Evolutionary conservation across 352 stramenopile species (phyloP).

Genomic region (Peronospora destructor): DNA sequence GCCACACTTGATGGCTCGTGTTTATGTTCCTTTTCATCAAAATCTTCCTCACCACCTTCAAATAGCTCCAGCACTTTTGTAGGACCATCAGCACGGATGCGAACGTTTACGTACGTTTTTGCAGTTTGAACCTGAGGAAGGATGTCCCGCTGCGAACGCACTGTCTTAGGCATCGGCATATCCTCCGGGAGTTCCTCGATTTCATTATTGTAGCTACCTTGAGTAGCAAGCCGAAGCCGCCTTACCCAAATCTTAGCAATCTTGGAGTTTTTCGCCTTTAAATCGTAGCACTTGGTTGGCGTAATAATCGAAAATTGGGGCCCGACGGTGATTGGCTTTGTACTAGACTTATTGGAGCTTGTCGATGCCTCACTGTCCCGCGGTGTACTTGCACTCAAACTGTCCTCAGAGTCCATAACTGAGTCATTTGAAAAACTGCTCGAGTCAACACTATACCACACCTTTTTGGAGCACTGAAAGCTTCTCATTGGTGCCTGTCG

Average conservation of each 20-base stretch:
- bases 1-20: conserved; percentile 62
- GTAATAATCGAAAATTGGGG: conserved; percentile 86
- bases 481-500: conserved; percentile 25
- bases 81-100: conserved; percentile 78
- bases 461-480: conserved; percentile 72
- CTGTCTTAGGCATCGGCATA: conserved; percentile 26
- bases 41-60: conserved; percentile 84
- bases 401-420: conserved; percentile 65
- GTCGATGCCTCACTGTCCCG: conserved; percentile 16
- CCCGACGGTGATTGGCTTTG: conserved; percentile 24
- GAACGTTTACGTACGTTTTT: conserved; percentile 83
- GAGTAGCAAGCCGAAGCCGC: conserved; percentile 57
- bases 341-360: conserved; percentile 10
- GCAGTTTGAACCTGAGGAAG: conserved; percentile 54
- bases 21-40: conserved; percentile 75
- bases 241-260: conserved; percentile 66
- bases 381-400: conserved; percentile 25
- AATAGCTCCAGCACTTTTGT: conserved; percentile 89
- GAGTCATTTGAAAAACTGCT: conserved; percentile 67
- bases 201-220: conserved; percentile 15
- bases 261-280: conserved; percentile 72
- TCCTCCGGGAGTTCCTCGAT: conserved; percentile 29
- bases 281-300: conserved; percentile 76
- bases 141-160: conserved; percentile 31
- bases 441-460: conserved; percentile 78